Evolutionary conservation across 1,284 basidiomycete species (phyloP), one percentile per base, ranked within the genome.

Genomic region (Ganoderma resinaceum): DNA sequence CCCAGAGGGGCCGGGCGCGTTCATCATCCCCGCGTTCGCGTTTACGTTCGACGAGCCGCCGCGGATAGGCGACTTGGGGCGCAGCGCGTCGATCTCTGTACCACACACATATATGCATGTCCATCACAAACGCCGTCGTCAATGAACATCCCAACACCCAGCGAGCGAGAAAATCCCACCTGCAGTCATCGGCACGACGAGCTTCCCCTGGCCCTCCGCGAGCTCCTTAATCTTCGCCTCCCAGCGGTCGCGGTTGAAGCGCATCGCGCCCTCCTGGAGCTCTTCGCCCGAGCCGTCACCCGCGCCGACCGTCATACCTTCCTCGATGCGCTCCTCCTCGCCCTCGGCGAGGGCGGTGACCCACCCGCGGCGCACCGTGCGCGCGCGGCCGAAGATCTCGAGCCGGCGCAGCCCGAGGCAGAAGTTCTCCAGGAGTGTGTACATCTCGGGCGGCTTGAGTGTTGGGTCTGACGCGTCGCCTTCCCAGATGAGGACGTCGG

Each of bases 401-500:
- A 99, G 87, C 0, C 97, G 89, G 9, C 97, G 91, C 0, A 94
- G 89, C 14, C 97, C 97, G 65, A 98, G 91, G 78, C 97, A 99
- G 79, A 99, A 99, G 81, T 98, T 98, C 80, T 99, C 97, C 76
- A 99, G 94, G 38, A 99, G 86, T 12, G 92, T 92, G 82, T 98
- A 97, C 83, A 97, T 94, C 78, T 99, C 97, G 23, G 96, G 95
- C 1, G 97, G 97, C 81, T 98, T 95, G 68, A 90, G 85, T 14
- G 89, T 90, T 3, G 93, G 91, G 80, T 96, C 95, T 0, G 85
- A 80, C 63, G 90, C 80, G 75, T 96, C 94, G 40, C 93, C 93
- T 81, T 95, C 93, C 96, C 96, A 99, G 20, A 99, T 90, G 71
- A 99, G 93, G 5, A 99, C 95, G 80, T 99, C 97, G 37, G 97